phyloP scores from a whole-genome alignment of 192 early-diverging fungal genomes.

The Cladochytrium replicatum region DNA sequence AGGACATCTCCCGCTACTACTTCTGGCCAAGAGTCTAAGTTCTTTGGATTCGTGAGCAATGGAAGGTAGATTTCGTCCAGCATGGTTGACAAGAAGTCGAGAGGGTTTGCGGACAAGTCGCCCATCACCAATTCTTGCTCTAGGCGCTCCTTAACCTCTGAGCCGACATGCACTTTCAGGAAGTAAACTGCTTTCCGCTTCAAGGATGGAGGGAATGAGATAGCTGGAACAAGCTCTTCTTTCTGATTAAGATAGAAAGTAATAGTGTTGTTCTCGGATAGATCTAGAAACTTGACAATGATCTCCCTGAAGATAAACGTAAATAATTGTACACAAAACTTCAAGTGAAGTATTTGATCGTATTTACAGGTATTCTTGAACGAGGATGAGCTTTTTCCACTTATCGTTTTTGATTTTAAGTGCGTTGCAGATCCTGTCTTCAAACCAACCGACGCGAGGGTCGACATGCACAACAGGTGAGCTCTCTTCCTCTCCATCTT shows the following conservation, averaged over 20 bases:
- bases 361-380: constrained; percentile 40
- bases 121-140: constrained; percentile 50
- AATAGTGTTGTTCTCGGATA: constrained; percentile 38
- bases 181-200: constrained; percentile 54
- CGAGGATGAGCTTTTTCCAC: constrained; percentile 46
- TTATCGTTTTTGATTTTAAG: constrained; percentile 52
- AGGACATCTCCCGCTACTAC: constrained; percentile 59
- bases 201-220: constrained; percentile 39
- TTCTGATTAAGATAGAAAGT: constrained; percentile 52
- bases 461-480: constrained; percentile 35
- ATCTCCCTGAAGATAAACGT: constrained; percentile 28
- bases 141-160: constrained; percentile 39
- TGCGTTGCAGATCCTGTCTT: constrained; percentile 40
- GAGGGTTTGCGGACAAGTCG: constrained; percentile 46
- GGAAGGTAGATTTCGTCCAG: constrained; percentile 58
- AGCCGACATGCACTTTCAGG: constrained; percentile 37
- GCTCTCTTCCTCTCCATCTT: constrained; percentile 33
- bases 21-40: constrained; percentile 58
- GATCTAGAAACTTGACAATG: constrained; percentile 46
- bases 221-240: constrained; percentile 48
- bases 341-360: background rate
- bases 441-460: constrained; percentile 47
- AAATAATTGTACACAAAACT: background rate
- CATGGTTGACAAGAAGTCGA: constrained; percentile 45
- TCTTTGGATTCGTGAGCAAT: constrained; percentile 49